Evolutionary conservation across 495 filamentous ascomycete genomes (phyloP).

Genomic region (Podospora anserina): DNA sequence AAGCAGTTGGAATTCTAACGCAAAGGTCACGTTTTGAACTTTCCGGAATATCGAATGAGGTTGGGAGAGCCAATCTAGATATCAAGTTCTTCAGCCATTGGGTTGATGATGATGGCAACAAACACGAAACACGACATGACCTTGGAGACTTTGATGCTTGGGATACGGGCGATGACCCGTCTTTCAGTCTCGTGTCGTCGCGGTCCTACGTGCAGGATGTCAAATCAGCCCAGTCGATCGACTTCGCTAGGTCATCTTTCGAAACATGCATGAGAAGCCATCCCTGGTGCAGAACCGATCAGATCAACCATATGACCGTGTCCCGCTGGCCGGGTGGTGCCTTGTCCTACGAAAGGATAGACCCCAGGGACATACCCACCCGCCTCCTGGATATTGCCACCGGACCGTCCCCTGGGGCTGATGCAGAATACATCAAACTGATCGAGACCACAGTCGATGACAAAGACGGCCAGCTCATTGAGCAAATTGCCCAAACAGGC

Average conservation of each 20-base stretch:
- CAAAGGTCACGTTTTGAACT: background rate
- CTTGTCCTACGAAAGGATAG: background rate
- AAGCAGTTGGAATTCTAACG: background rate
- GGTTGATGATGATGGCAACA: background rate
- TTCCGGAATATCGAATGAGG: background rate
- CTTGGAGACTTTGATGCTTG: background rate
- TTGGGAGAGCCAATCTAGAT: background rate
- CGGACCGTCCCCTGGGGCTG: background rate
- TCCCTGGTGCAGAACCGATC: background rate
- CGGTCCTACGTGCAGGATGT: background rate
- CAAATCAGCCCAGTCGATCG: background rate
- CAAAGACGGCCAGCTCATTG: background rate
- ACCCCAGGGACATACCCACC: background rate
- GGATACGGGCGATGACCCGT: background rate
- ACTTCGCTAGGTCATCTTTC: background rate
- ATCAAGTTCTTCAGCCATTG: background rate
- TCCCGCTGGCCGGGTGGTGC: background rate
- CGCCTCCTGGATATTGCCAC: background rate
- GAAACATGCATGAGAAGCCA: background rate
- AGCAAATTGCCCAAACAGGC: background rate
- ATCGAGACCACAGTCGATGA: background rate
- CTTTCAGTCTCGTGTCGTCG: background rate
- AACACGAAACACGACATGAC: background rate
- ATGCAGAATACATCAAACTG: background rate
- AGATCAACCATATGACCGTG: background rate